Base-by-base conservation (phyloP, 2,329 filamentous ascomycete genomes). In the Macroventuria anomochaeta region DNA sequence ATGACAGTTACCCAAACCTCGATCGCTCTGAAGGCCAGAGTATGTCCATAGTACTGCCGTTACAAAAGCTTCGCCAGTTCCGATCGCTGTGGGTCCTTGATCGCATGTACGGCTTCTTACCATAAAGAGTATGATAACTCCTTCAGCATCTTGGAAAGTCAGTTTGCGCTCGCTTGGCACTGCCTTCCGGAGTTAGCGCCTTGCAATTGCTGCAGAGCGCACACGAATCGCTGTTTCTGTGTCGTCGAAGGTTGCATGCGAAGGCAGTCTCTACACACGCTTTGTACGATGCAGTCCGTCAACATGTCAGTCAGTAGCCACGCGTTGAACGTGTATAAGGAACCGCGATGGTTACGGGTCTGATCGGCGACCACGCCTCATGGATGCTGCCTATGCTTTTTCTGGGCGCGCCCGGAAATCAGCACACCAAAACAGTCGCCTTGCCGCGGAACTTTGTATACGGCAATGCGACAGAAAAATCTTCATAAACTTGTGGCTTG, bases 401-500 rank as follows among this genome's bases (percentile, higher is more conserved):
- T 3, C 20, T 26, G 31, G 21, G 23, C 29, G 32, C 20, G 13
- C 10, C 20, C 15, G 11, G 13, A 39, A 28, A 34, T 11, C 28
- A 34, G 20, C 31, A 29, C 31, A 34, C 18, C 31, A 34, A 32
- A 29, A 29, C 4, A 25, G 17, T 11, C 17, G 7, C 12, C 17
- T 8, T 33, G 3, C 32, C 12, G n/a, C 23, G 18, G 6, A 11
- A 44, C 13, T 31, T 33, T 7, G 8, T 13, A 34, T 7, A 34
- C 25, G 15, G 12, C 38, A 37, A 17, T 5, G 12, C 23, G 15
- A 29, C 23, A 17, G 20, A 38, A 39, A 15, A 21, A 38, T 32
- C 25, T 25, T 13, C 36, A 40, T 43, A 12, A 33, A 33, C 50
- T 56, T 40, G 52, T 61, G 62, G 58, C 60, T 50, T 58, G 51